Conservation (phyloP, 1,139 yeast species). For the Hyphopichia burtonii region DNA sequence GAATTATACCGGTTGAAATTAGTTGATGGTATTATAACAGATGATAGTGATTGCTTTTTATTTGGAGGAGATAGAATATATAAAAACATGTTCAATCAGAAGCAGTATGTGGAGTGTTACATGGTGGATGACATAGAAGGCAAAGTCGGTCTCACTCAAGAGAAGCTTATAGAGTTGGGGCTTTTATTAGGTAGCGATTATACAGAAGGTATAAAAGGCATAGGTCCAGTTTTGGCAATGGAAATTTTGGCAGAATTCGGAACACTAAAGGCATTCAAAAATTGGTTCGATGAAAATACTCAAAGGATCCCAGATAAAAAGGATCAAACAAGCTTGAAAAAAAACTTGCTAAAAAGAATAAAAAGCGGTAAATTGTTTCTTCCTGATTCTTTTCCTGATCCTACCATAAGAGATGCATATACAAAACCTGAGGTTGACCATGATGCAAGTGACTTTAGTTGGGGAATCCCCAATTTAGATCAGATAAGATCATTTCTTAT, state of each 20-base stretch:
- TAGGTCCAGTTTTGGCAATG: conserved; percentile 92
- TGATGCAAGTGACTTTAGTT: conserved; percentile 72
- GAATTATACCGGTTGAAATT: conserved; percentile 60
- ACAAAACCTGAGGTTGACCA: conserved; percentile 77
- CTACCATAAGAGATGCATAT: conserved; percentile 70
- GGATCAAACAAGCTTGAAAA: conserved; percentile 29
- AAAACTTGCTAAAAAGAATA: conserved; percentile 55
- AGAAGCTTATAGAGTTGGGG: conserved; percentile 73
- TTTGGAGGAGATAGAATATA: conserved; percentile 88
- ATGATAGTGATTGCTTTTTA: conserved; percentile 93
- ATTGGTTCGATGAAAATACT: conserved; percentile 39
- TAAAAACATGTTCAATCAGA: conserved; percentile 92
- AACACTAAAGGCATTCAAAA: conserved; percentile 28
- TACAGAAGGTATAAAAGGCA: conserved; percentile 85
- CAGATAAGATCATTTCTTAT: conserved; percentile 68
- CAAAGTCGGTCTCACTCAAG: conserved; percentile 64
- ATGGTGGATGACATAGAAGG: conserved; percentile 55
- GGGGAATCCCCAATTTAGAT: conserved; percentile 92
- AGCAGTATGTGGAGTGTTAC: conserved; percentile 88
- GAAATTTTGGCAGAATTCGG: conserved; percentile 91
- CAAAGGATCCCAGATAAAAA: conserved; percentile 11
- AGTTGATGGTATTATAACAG: conserved; percentile 95
- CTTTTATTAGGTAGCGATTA: conserved; percentile 88
- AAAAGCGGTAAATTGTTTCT: conserved; percentile 61
- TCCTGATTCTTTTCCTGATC: conserved; percentile 69